A percentile compares a stretch with the other conserved stretches of the same genome.
These are phyloP conservation scores for Pseudoscleropodium purum DNA, from an alignment of 225 moss, liverwort and hornwort genomes.

Conservation along the genomic window DNA sequence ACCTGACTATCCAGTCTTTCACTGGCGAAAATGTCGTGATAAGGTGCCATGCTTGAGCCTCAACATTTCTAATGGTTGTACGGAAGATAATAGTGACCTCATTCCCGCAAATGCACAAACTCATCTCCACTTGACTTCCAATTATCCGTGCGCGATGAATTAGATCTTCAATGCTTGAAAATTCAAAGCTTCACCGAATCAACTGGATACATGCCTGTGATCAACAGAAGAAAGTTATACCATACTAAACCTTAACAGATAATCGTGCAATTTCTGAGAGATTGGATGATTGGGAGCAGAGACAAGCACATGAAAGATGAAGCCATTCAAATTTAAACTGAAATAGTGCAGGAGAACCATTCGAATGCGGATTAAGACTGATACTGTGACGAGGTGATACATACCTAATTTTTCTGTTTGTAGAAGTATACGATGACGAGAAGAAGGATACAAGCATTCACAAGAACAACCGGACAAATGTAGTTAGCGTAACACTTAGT, in stretches of 20 bases:
- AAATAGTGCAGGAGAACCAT: not conserved
- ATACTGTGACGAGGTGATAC: not conserved
- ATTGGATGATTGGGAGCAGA: not conserved
- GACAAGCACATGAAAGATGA: not conserved
- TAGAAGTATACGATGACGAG: slow-evolving; percentile 29
- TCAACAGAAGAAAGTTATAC: not conserved
- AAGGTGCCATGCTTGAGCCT: not conserved
- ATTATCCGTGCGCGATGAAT: not conserved
- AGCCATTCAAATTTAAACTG: not conserved
- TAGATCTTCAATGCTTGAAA: not conserved
- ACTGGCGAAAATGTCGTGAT: not conserved
- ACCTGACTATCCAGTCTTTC: not conserved
- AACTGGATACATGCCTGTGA: not conserved
- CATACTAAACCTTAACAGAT: not conserved
- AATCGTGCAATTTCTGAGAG: not conserved
- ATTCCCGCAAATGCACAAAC: not conserved
- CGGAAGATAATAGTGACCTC: not conserved
- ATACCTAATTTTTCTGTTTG: slow-evolving; percentile 15
- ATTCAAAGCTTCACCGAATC: not conserved
- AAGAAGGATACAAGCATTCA: slow-evolving; percentile 24
- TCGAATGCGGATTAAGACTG: not conserved
- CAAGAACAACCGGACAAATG: slow-evolving; percentile 49
- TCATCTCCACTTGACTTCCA: not conserved
- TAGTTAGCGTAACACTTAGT: slow-evolving; percentile 47
- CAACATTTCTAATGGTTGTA: not conserved